Evolutionary conservation across 1,284 basidiomycete species (phyloP), one percentile per base, ranked within the genome.

Genomic region (Trichosporon ovoides): DNA sequence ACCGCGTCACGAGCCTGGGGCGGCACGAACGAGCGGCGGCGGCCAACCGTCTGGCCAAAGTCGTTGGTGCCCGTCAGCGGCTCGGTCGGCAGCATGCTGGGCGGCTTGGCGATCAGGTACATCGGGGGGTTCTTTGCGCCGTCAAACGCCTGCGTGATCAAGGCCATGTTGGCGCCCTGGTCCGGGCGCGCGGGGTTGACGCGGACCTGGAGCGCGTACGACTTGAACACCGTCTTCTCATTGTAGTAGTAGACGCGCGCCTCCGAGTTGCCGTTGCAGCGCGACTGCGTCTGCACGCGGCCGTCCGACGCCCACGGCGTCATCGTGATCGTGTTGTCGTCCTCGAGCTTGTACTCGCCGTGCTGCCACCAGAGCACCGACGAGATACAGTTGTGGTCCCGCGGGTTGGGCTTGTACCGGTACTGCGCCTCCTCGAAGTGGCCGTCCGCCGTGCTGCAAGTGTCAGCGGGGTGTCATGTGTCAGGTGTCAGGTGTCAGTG

Each of bases 391-490:
- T 63, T 38, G 33, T 75, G 76, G 59, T 74, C 73, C 31, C 64
- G 33, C 4, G 73, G 91, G 76, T 95, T 96, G 57, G 85, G 79
- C 38, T 80, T 82, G 80, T 93, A 93, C 52, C 90, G 84, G 76
- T 93, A 97, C 68, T 89, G 86, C 19, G 91, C 84, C 72, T 90
- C 82, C 76, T 97, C 93, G 66, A 88, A 96, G 79, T 78, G 89
- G 7, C 87, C 87, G 63, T 87, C 84, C 53, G 79, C 71, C 61
- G 77, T 78, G 71, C 77, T 89, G 62, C n/a, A 22, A 34, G 24
- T 43, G 58, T 58, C 33, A 61, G 59, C 12, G 33, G 28, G 31
- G 5, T 7, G 20, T 5, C 11, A 14, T 19, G 14, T 19, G 24
- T 22, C 3, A 48, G 24, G 18, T n/a, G 11, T 31, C 28, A 31